Evolutionary conservation across 202 grass and related monocot species (phyloP).

Genomic region (Dendrocalamus latiflorus): DNA sequence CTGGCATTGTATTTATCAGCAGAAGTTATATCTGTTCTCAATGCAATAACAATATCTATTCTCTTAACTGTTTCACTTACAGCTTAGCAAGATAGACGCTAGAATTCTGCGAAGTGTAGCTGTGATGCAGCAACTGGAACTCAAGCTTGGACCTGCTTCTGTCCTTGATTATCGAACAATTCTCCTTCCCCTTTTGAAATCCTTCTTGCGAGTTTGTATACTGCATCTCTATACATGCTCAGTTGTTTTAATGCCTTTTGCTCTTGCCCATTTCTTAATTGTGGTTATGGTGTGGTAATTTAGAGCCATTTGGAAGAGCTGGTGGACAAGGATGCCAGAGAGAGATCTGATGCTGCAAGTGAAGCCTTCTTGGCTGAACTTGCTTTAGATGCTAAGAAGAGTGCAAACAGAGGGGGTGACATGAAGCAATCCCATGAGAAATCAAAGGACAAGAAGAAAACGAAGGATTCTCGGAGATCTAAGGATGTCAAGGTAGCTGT

Average conservation of each 20-base stretch:
- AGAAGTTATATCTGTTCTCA: not conserved
- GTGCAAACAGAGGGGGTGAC: slow-evolving; percentile 53
- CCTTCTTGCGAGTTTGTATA: slow-evolving; percentile 60
- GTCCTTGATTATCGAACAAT: slow-evolving; percentile 67
- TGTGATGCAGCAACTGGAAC: slow-evolving; percentile 56
- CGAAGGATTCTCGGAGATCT: slow-evolving; percentile 60
- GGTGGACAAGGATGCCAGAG: slow-evolving; percentile 88
- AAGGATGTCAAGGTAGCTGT: slow-evolving; percentile 69
- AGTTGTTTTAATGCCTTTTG: slow-evolving; percentile 15
- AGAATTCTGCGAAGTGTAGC: slow-evolving; percentile 66
- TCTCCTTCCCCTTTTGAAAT: slow-evolving; percentile 68
- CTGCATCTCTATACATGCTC: not conserved
- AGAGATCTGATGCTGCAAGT: slow-evolving; percentile 90
- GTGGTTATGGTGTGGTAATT: slow-evolving; percentile 10
- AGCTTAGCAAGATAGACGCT: slow-evolving; percentile 84
- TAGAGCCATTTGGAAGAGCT: slow-evolving; percentile 77
- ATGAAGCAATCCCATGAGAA: slow-evolving; percentile 67
- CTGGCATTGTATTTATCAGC: not conserved
- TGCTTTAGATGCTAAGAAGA: slow-evolving; percentile 86
- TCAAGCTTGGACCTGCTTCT: slow-evolving; percentile 56
- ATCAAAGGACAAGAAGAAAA: slow-evolving; percentile 84
- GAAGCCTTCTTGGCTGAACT: slow-evolving; percentile 96
- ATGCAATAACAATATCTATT: slow-evolving; percentile 16
- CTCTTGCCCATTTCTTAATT: slow-evolving; percentile 25
- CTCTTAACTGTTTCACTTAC: slow-evolving; percentile 25